Evolutionary conservation across 2,329 filamentous ascomycete genomes (phyloP).

Genomic region (Pleurostoma richardsiae): DNA sequence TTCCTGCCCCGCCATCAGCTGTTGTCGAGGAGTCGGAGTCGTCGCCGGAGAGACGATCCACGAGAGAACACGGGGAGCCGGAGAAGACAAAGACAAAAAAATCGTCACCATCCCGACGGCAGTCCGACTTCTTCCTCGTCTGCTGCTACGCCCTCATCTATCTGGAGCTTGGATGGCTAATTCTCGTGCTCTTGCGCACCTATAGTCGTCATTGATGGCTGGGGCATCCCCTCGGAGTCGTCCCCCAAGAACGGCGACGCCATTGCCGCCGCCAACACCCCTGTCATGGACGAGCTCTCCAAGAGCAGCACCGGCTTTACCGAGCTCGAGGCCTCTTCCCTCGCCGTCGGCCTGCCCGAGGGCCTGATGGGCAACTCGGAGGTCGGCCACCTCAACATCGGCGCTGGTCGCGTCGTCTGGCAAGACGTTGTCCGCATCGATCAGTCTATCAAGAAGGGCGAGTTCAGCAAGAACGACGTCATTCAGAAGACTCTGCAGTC

Average conservation of each 20-base stretch:
- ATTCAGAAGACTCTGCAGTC: slow-evolving; percentile 72
- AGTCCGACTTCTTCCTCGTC: slow-evolving; percentile 34
- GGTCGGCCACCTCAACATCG: slow-evolving; percentile 98
- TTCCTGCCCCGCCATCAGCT: slow-evolving; percentile 3
- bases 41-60: not conserved
- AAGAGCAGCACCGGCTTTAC: slow-evolving; percentile 80
- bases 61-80: not conserved
- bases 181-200: slow-evolving; percentile 45
- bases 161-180: slow-evolving; percentile 55
- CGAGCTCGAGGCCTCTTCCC: slow-evolving; percentile 90
- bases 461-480: slow-evolving; percentile 70
- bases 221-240: slow-evolving; percentile 78
- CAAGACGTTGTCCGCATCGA: slow-evolving; percentile 98
- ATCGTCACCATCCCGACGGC: slow-evolving; percentile 4
- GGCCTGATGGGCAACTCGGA: slow-evolving; percentile 99
- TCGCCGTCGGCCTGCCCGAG: slow-evolving; percentile 92
- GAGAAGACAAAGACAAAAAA: not conserved
- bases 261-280: slow-evolving; percentile 88
- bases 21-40: slow-evolving; percentile 55
- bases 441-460: slow-evolving; percentile 79
- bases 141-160: slow-evolving; percentile 49
- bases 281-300: slow-evolving; percentile 89
- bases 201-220: slow-evolving; percentile 96
- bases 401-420: slow-evolving; percentile 95
- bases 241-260: slow-evolving; percentile 90